Evolutionary conservation across 2,329 filamentous ascomycete species (phyloP), one percentile per base, ranked within the genome.

Genomic region (Ophiosphaerella narmari): DNA sequence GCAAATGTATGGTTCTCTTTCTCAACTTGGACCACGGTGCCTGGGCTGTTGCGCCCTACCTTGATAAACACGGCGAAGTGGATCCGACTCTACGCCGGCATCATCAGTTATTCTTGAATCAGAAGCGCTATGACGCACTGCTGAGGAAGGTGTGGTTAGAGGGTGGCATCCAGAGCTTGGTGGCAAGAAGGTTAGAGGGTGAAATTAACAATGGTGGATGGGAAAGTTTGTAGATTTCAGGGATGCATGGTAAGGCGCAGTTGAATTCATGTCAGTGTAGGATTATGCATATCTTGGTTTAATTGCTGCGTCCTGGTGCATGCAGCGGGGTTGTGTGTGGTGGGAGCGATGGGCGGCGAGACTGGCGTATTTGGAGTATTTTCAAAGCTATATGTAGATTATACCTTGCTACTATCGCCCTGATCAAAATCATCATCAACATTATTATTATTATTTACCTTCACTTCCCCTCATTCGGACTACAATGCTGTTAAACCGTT

Each of bases 161-260:
- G 42, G 91, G 97, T 64, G 87, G 89, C 4, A 85, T 99, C 24
- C 92, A 92, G 32, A 95, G 89, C 60, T 86, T 91, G 39, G 96
- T 99, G 69, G 90, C 89, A 58, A 82, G 94, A 59, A 93, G 91
- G 74, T 75, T 99, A 59, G 94, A 99, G 78, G 88, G 90, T 12
- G 94, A 99, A 72, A 91, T 97, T 38, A 99, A 99, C 70, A 97
- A 91, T 64, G 94, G 94, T 0, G 94, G 94, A 0, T 99, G 94
- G 94, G 94, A 99, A 77, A 97, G 78, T 31, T 61, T 81, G 57
- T 81, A 52, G 55, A 35, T 38, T 32, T 31, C 34, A 13, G 6
- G 24, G 33, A 11, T 37, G 33, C 37, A 29, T 44, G 32, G 34
- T 29, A 34, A 43, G 29, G 13, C 8, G 9, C 12, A 8, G 26